Base-by-base conservation (phyloP, 2,329 filamentous ascomycete genomes). In the Trichoderma simmonsii region DNA sequence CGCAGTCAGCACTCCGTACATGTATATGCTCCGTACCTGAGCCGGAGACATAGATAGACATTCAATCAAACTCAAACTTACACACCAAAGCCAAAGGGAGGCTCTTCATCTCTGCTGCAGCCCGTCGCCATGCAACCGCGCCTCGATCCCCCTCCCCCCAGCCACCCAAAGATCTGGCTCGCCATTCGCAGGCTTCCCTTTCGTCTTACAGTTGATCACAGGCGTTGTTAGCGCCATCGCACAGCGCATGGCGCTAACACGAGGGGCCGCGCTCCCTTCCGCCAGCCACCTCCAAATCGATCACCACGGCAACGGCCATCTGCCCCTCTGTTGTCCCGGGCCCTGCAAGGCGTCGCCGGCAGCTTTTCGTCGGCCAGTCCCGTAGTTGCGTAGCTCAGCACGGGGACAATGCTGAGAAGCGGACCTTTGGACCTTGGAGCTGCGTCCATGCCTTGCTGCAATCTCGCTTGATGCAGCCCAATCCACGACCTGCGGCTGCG, bases 261-360 rank as follows among this genome's bases (percentile, higher is more conserved):
- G 59, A 64, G 68, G 59, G 59, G 60, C 68, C 60, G 68, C 68
- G 30, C 69, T 71, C 69, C 61, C 69, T 71, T 71, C 69, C 69
- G 69, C 61, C 69, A 71, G 69, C 70, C 64, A 70, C 60, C 57
- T 39, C 28, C 14, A 34, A 54, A 30, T 54, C 32, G 11, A 26
- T 75, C 72, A 71, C 59, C 71, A 66, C 74, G 72, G 72, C 73
- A 75, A 76, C 75, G 32, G 32, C 18, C 60, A 66, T 30, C 36
- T 34, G 65, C 70, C 70, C 73, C 74, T 74, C 73, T 75, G 75
- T 76, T 76, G 73, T 74, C 67, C 63, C 63, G n/a, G 34, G 54
- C 56, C 56, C 56, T 67, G 63, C 43, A 62, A 51, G 59, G 68
- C 68, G 36, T 64, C 68, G 60, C 68, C 48, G 61, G 61, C 48